Evolutionary conservation across 768 basidiomycete genomes (phyloP).

Genomic region (Russula griseocarnosa): DNA sequence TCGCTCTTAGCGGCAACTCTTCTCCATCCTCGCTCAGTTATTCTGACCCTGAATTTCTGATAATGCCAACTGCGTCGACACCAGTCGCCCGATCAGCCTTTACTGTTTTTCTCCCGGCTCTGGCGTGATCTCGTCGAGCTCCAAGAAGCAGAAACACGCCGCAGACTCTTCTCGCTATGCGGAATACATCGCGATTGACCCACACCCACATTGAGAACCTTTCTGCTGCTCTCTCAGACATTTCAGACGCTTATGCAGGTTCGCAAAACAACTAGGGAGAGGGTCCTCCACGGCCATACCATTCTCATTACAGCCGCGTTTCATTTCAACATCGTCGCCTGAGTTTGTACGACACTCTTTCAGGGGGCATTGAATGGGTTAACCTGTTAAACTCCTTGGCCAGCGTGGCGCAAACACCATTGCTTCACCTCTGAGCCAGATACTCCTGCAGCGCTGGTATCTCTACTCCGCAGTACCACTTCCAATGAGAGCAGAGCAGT

Average conservation of each 20-base stretch:
- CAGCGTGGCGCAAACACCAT: conserved; percentile 76
- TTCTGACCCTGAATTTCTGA: too few relatives aligned
- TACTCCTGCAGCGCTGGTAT: conserved; percentile 55
- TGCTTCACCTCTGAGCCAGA: conserved; percentile 57
- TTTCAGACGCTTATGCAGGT: conserved; percentile 75
- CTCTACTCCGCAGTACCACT: conserved; percentile 62
- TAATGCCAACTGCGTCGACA: too few relatives aligned
- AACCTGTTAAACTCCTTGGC: conserved; percentile 65
- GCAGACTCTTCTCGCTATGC: too few relatives aligned
- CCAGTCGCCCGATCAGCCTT: too few relatives aligned
- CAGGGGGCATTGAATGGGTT: conserved; percentile 74
- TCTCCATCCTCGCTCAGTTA: too few relatives aligned
- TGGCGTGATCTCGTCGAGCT: too few relatives aligned
- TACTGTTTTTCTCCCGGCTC: too few relatives aligned
- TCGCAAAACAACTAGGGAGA: conserved; percentile 62
- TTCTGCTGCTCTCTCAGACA: too few relatives aligned
- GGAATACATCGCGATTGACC: too few relatives aligned
- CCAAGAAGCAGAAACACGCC: too few relatives aligned
- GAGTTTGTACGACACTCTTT: not conserved
- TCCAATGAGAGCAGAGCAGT: conserved; percentile 77
- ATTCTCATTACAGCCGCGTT: conserved; percentile 65
- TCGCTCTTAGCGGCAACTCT: too few relatives aligned
- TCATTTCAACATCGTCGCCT: not conserved
- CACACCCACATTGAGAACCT: too few relatives aligned
- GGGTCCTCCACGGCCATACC: conserved; percentile 68